Evolutionary conservation across 768 basidiomycete species (phyloP).

Genomic region (Phanerochaete carnosa): DNA sequence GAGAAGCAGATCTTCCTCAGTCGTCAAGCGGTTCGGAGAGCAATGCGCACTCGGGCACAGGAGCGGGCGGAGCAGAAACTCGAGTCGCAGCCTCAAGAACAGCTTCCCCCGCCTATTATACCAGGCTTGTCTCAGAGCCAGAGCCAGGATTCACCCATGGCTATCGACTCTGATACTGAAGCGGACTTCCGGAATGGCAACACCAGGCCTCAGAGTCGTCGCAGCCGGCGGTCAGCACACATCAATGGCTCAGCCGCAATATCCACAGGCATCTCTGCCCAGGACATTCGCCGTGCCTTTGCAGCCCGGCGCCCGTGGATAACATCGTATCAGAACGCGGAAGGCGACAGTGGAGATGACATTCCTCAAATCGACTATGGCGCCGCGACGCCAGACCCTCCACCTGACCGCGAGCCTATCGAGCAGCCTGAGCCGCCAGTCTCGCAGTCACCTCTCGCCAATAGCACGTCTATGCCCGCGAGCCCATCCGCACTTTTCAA

Average conservation of each 20-base stretch:
- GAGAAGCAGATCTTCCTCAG: constrained; percentile 82
- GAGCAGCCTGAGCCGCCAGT: not conserved
- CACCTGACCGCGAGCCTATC: not conserved
- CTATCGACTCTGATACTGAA: constrained; percentile 81
- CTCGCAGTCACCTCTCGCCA: not conserved
- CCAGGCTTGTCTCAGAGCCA: constrained; percentile 10
- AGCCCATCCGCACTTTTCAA: constrained; percentile 16
- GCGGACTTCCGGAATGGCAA: constrained; percentile 16
- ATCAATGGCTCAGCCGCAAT: not conserved
- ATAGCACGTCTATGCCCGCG: not conserved
- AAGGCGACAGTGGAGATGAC: constrained; percentile 9
- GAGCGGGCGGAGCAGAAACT: constrained; percentile 20
- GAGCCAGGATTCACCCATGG: constrained; percentile 47
- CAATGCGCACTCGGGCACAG: constrained; percentile 34
- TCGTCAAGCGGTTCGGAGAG: constrained; percentile 64
- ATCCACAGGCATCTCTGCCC: not conserved
- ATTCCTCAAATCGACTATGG: constrained; percentile 12
- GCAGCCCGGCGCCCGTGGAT: constrained; percentile 1
- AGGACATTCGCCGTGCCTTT: not conserved
- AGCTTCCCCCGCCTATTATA: constrained; percentile 20
- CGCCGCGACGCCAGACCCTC: constrained; percentile 12
- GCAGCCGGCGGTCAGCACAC: not conserved
- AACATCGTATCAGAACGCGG: not conserved
- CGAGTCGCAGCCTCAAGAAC: constrained; percentile 21
- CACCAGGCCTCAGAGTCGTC: not conserved